Evolutionary conservation across 345 rosid genomes (phyloP).

Genomic region (Eucalyptus marginata): DNA sequence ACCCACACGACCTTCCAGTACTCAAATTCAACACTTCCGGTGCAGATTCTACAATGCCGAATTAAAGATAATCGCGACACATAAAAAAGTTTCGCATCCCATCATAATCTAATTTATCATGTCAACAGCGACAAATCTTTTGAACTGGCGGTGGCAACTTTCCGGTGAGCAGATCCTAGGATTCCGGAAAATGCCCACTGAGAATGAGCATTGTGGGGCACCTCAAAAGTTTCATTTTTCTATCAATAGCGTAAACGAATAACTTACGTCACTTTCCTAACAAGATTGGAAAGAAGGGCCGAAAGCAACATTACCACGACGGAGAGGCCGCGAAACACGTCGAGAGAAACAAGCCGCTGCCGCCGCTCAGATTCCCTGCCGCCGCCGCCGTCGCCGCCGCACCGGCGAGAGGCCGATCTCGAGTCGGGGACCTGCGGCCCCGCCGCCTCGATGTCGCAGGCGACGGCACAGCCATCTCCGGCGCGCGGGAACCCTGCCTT

Average conservation of each 20-base stretch:
- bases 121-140: background rate
- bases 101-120: background rate
- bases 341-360: conserved; percentile 1
- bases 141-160: background rate
- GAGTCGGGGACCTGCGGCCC: background rate
- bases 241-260: background rate
- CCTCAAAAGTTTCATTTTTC: background rate
- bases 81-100: background rate
- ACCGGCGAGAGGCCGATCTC: background rate
- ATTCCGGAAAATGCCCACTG: background rate
- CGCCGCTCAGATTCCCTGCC: background rate
- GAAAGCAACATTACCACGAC: background rate
- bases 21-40: background rate
- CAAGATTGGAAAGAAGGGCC: background rate
- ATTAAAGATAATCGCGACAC: background rate
- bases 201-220: background rate
- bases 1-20: background rate
- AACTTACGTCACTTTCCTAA: background rate
- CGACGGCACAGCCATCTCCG: background rate
- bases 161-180: background rate
- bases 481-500: background rate
- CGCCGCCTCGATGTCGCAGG: background rate
- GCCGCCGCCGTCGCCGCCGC: background rate
- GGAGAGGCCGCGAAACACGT: conserved; percentile 5
- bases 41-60: background rate